Base-by-base conservation (phyloP, 1,284 basidiomycete genomes). In the Sphaerobolus stellatus region DNA sequence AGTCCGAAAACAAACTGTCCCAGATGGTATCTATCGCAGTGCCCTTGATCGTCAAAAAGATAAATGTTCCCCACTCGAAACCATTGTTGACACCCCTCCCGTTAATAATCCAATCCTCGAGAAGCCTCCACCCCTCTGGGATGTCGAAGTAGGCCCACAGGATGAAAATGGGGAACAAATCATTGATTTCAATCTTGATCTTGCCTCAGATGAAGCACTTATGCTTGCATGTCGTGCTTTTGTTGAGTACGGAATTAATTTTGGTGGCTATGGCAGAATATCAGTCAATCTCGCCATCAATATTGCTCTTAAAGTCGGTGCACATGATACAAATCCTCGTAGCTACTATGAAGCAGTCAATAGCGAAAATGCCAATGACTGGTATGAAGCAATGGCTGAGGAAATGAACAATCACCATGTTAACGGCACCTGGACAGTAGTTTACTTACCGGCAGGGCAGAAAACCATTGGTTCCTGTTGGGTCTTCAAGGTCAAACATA, bases 331-430 rank as follows among this genome's bases (percentile, higher is more conserved):
- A 41, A 27, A 45, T 20, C 46, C 54, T 50, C 9, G 44, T 33
- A 52, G 49, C 3, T 54, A 53, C 28, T 36, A 24, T 4, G 52
- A 61, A 50, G 60, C 57, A 20, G 48, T 50, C 57, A 11, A 29
- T 22, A 11, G 50, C 0, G 49, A 56, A 18, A 54, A 56, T 20
- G 56, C 45, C 3, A 40, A 56, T 24, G 34, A 58, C n/a, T 65
- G 61, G 60, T 43, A 43, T 28, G 11, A 34, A 22, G 57, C 61
- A 11, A 57, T 56, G 2, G 9, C 5, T 1, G 50, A 62, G 8
- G 61, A 64, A 40, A 27, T 64, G 5, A 54, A 49, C 9, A 24
- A n/a, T 20, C 25, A 20, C 18, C 18, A 20, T 18, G n/a, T 20
- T 18, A 43, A 43, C n/a, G 8, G 40, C 7, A 18, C n/a, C 7